Conservation (phyloP, 2,329 filamentous ascomycete species). For the Fusarium nurragi region DNA sequence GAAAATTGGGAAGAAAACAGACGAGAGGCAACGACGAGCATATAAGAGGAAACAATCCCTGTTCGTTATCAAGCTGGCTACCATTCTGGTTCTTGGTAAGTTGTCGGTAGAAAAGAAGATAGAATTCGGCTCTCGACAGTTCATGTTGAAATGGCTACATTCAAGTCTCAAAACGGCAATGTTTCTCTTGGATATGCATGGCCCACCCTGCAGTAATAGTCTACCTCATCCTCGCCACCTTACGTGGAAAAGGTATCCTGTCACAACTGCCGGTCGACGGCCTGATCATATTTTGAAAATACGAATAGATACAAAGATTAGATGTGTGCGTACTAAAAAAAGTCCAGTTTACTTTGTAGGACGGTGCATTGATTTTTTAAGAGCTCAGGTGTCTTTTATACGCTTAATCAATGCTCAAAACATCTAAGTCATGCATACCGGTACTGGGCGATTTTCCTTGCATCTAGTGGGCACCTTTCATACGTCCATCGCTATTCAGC, state of each 20-base stretch:
- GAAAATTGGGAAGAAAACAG: neutral
- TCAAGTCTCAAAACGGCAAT: too few species aligned
- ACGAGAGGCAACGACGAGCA: neutral
- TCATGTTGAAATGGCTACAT: too few species aligned
- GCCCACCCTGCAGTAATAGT: neutral
- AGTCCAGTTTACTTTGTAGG: neutral
- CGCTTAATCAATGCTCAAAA: neutral
- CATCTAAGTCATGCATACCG: neutral
- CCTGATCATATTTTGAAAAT: neutral
- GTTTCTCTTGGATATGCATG: neutral
- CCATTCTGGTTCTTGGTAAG: neutral
- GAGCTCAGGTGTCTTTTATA: neutral
- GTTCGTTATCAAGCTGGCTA: neutral
- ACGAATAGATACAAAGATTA: neutral
- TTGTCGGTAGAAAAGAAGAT: neutral
- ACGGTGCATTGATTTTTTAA: neutral
- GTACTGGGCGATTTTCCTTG: neutral
- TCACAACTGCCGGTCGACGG: neutral
- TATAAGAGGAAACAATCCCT: neutral
- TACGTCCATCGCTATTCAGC: neutral
- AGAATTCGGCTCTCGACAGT: neutral
- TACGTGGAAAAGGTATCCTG: neutral
- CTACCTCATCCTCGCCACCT: neutral
- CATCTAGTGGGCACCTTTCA: too few species aligned
- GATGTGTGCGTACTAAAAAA: neutral